Evolutionary conservation across 805 yeast genomes (phyloP), one percentile per base, ranked within the genome.

Genomic region (Candida dendrica): DNA sequence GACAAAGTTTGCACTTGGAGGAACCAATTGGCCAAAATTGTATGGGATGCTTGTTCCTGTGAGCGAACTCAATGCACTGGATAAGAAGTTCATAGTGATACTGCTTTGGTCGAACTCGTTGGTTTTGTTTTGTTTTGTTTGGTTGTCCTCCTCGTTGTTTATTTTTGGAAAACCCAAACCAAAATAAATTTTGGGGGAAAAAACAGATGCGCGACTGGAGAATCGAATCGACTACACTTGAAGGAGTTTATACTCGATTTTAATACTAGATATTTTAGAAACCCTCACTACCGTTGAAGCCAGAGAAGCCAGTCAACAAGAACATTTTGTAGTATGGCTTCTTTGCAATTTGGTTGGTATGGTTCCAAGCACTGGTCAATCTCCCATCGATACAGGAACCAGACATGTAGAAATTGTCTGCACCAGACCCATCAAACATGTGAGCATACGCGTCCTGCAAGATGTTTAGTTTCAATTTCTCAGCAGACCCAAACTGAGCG

Each of bases 351-450:
- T 73, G 72, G 55, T 84, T 84, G 42, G 89, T 84, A 72, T 86
- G 85, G 53, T 84, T 85, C 87, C 91, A 85, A 2, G 89, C 86
- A 41, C 84, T 76, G 0, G 93, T 84, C 38, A 84, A 65, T 41
- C 90, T 74, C 17, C 93, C 95, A 58, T 84, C 95, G 39, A 84
- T 84, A 62, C 95, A 84, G 2, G 86, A 78, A 2, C 95, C 95
- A 26, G 89, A 86, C 70, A 83, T 84, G 57, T 80, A 84, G 59
- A 81, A 84, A 59, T 84, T 84, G 55, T 84, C 88, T 9, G 90
- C 89, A 38, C 95, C 95, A 9, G 87, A 79, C 2, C 93, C 90
- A 58, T 83, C 88, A 59, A 82, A 66, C 71, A 66, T 66, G 46
- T 67, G 71, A 3, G 71, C 66, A 45, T 61, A 67, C 1, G 68